Evolutionary conservation across 345 rosid genomes (phyloP), one percentile per base, ranked within the genome.

Genomic region (Carallia pectinifolia): DNA sequence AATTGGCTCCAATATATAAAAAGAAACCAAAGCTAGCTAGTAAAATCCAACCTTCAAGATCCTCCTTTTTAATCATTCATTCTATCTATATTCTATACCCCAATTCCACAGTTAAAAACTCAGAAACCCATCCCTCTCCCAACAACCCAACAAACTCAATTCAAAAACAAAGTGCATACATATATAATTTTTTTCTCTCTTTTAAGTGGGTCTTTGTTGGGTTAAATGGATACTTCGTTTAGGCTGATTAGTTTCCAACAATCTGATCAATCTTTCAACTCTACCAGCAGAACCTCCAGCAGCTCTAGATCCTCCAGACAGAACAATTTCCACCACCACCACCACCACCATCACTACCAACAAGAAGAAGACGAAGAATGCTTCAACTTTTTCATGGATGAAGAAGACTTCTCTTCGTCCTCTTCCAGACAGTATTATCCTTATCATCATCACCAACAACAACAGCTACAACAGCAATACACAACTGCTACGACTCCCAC

Each of bases 311-410:
- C 92, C 66, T 88, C 96, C 53, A 85, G 75, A 77, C 92, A 87
- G 75, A 85, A 86, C 82, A 23, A 60, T 23, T 23, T 23, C 64
- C 65, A 68, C 67, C 78, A 75, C 71, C 71, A 77, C 74, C 81
- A 83, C 64, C 65, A 68, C 67, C 78, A 75, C 71, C 71, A 77
- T 75, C 81, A 83, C 12, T 84, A 85, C 71, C 66, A 79, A 68
- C 83, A 81, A 64, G 84, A 80, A 72, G 83, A 74, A 81, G 88
- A 90, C 81, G 88, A 90, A 85, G 99, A 87, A 90, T 95, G 99
- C 97, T 90, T 92, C 89, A 95, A 89, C 84, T 82, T 85, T 87
- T 92, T 87, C 93, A 95, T 92, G 97, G 99, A 95, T 87, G 97
- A 95, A 76, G 99, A 95, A 79, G 99, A 92, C 93, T 93, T 90